Evolutionary conservation across 1,139 yeast species (phyloP).

Genomic region (Arxiozyma telluris): DNA sequence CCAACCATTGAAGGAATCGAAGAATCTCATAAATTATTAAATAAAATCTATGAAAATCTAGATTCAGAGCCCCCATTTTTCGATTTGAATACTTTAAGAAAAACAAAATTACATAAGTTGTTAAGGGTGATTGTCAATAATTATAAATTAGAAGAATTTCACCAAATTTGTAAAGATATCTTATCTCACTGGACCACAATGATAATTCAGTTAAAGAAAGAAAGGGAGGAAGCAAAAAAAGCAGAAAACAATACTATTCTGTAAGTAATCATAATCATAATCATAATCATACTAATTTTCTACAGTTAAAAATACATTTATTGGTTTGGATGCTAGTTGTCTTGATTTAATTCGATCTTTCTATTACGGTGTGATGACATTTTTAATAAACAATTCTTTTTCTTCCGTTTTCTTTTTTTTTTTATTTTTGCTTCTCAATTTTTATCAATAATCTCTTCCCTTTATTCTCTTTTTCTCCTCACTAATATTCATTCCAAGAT

Average conservation of each 20-base stretch:
- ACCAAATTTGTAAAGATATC: constrained; percentile 22
- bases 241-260: neutral
- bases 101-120: constrained; percentile 27
- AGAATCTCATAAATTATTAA: constrained; percentile 24
- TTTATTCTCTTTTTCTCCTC: neutral
- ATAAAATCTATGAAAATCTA: constrained; percentile 21
- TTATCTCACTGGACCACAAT: constrained; percentile 21
- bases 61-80: constrained; percentile 25
- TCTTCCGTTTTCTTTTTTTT: too few species aligned
- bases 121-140: constrained; percentile 25
- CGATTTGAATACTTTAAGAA: constrained; percentile 23
- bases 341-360: too few species aligned
- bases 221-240: constrained; percentile 10
- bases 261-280: neutral
- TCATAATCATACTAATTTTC: neutral
- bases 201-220: constrained; percentile 20
- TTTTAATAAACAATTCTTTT: too few species aligned
- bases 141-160: constrained; percentile 24
- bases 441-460: neutral
- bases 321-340: too few species aligned
- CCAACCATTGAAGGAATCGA: constrained; percentile 21
- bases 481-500: neutral
- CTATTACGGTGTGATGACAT: too few species aligned
- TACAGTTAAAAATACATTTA: too few species aligned
- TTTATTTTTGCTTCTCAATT: neutral